Evolutionary conservation across 768 basidiomycete species (phyloP).

Genomic region (Trametes cubensis): DNA sequence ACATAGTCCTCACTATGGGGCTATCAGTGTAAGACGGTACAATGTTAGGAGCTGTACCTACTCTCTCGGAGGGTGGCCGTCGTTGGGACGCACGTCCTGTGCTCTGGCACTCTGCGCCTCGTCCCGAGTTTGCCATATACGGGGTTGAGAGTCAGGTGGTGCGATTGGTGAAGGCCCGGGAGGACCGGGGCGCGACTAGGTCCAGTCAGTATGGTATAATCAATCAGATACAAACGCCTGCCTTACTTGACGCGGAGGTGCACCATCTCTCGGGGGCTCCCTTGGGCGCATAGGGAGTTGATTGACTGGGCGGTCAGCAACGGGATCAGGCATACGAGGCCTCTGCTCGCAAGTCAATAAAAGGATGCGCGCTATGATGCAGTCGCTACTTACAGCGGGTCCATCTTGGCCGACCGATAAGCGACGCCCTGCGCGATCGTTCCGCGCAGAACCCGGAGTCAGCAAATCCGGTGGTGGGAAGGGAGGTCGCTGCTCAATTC

Average conservation of each 20-base stretch:
- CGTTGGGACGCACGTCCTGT: not conserved
- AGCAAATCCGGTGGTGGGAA: not conserved
- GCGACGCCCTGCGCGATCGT: slow-evolving; percentile 9
- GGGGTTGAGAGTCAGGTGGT: slow-evolving; percentile 8
- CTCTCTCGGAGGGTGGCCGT: slow-evolving; percentile 3
- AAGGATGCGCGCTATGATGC: not conserved
- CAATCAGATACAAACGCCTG: no score
- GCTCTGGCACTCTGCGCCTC: slow-evolving; percentile 20
- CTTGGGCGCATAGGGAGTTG: slow-evolving; percentile 10
- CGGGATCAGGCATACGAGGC: not conserved
- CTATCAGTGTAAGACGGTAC: not conserved
- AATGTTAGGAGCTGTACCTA: not conserved
- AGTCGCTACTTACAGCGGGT: not conserved
- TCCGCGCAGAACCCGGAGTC: not conserved
- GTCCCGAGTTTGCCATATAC: slow-evolving; percentile 31
- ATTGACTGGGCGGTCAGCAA: not conserved
- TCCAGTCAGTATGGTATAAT: not conserved
- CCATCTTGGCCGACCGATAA: slow-evolving; percentile 7
- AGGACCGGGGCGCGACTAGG: slow-evolving; percentile 26
- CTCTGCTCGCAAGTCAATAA: not conserved
- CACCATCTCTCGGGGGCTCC: not conserved
- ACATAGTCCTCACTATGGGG: not conserved
- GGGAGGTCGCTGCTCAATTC: not conserved
- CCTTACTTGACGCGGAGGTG: slow-evolving; percentile 17
- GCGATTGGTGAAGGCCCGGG: not conserved